Conservation (phyloP, 2,329 filamentous ascomycete genomes). For the Pseudocercospora crystallina region DNA sequence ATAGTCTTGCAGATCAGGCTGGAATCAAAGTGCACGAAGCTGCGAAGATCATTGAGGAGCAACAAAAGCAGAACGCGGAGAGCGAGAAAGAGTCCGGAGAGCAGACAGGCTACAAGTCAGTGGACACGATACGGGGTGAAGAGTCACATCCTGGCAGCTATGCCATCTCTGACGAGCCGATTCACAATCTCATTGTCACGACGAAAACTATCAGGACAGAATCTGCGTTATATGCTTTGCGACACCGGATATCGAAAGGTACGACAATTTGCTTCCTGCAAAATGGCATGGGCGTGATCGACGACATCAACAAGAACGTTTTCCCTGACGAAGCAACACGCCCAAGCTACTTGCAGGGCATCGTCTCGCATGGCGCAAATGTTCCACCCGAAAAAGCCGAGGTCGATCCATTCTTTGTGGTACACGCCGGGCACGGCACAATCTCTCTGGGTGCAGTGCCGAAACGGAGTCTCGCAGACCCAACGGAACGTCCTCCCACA, state of each 20-base stretch:
- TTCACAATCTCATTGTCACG: slow-evolving; percentile 74
- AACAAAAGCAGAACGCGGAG: slow-evolving; percentile 7
- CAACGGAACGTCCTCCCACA: neutral
- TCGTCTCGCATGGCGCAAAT: slow-evolving; percentile 60
- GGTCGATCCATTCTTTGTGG: slow-evolving; percentile 50
- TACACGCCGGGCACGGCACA: slow-evolving; percentile 60
- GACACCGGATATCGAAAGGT: slow-evolving; percentile 63
- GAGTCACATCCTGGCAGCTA: slow-evolving; percentile 1
- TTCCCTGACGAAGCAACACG: slow-evolving; percentile 66
- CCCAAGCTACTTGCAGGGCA: slow-evolving; percentile 75
- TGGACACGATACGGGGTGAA: neutral
- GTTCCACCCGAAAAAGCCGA: slow-evolving; percentile 35
- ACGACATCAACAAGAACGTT: slow-evolving; percentile 68
- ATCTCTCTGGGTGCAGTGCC: slow-evolving; percentile 57
- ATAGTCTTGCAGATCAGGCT: slow-evolving; percentile 23
- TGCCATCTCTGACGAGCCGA: slow-evolving; percentile 34
- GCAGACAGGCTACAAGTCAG: slow-evolving; percentile 6
- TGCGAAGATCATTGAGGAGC: slow-evolving; percentile 24
- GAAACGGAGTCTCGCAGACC: slow-evolving; percentile 23
- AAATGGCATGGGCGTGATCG: slow-evolving; percentile 80
- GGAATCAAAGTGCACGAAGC: slow-evolving; percentile 31
- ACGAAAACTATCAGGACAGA: slow-evolving; percentile 72
- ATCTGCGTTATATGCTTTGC: slow-evolving; percentile 64
- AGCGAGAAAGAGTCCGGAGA: slow-evolving; percentile 4
- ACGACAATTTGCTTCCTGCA: slow-evolving; percentile 76